Conservation (phyloP, 768 basidiomycete genomes). For the Naganishia randhawae region DNA sequence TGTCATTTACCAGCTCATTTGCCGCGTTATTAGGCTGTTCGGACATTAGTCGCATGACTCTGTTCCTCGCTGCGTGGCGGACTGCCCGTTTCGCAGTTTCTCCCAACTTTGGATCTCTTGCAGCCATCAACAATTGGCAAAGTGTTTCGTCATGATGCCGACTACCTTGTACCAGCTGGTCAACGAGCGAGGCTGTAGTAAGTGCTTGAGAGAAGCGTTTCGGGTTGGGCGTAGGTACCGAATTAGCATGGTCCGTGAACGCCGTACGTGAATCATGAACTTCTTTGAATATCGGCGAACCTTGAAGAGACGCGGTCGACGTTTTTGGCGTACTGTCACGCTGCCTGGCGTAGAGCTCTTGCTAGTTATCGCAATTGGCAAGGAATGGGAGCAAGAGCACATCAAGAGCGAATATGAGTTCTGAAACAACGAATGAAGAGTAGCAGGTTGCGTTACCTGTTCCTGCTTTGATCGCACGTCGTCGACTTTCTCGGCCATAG, state of each 20-base stretch:
- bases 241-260: not conserved
- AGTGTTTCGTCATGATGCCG: conserved; percentile 48
- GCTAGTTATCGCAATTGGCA: not conserved
- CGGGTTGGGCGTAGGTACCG: not conserved
- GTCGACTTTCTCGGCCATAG: not conserved
- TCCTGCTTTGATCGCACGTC: not conserved
- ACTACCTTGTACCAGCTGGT: conserved; percentile 41
- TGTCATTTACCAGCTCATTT: conserved; percentile 31
- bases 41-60: conserved; percentile 42
- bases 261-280: conserved; percentile 7
- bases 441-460: not conserved
- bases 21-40: conserved; percentile 34
- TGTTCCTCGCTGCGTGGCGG: conserved; percentile 43
- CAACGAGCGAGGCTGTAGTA: conserved; percentile 44
- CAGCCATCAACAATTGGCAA: conserved; percentile 46
- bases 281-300: not conserved
- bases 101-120: conserved; percentile 42
- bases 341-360: not conserved
- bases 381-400: not conserved
- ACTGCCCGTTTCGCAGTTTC: conserved; percentile 46
- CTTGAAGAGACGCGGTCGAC: conserved; percentile 3
- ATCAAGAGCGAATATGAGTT: not conserved
- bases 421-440: too few relatives aligned
- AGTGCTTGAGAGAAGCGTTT: conserved; percentile 34
- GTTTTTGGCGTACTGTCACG: not conserved